Evolutionary conservation across 1,139 yeast species (phyloP), one percentile per base, ranked within the genome.

Genomic region (Sugiyamaella sp.): DNA sequence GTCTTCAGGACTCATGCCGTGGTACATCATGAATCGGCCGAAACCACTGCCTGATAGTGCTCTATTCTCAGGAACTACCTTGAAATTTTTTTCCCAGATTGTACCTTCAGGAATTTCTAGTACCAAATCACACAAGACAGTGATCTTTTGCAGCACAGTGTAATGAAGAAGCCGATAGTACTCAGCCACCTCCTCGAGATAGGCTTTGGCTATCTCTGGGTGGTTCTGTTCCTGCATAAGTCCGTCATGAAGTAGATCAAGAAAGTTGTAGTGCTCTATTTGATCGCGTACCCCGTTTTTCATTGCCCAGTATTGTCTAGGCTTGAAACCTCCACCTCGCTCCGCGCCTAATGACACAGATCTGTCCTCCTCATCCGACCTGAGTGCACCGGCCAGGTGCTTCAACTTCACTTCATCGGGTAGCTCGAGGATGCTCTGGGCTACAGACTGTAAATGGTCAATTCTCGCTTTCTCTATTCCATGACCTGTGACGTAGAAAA

Each of bases 201-300:
- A 73, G 6, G 62, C 67, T 24, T 58, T 64, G 14, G 72, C 73
- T 21, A 76, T 56, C 53, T 73, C 76, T 0, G 80, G 80, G 53
- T 74, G 76, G 16, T 52, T 55, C 19, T 57, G 55, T 16, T 55
- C 40, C 14, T 50, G 48, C 38, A 46, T 68, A 51, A 76, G 67
- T 57, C 76, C 76, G 61, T 73, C 77, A 27, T 51, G 57, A 71
- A 75, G 48, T 68, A 76, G 53, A 77, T 76, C 99, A 54, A 95
- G 77, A 69, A 89, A 91, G 66, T 91, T 91, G 76, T 85, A 93
- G 68, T 89, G 91, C 46, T 58, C 57, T 49, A 78, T 79, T 10
- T 74, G 68, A 51, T 77, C 81, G 14, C 73, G 65, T 1, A 74
- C 73, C 1, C 75, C 75, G 53, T 75, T 72, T 35, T 74, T 71